Evolutionary conservation across 345 rosid genomes (phyloP).

Genomic region (Eucalyptus polyanthemos): DNA sequence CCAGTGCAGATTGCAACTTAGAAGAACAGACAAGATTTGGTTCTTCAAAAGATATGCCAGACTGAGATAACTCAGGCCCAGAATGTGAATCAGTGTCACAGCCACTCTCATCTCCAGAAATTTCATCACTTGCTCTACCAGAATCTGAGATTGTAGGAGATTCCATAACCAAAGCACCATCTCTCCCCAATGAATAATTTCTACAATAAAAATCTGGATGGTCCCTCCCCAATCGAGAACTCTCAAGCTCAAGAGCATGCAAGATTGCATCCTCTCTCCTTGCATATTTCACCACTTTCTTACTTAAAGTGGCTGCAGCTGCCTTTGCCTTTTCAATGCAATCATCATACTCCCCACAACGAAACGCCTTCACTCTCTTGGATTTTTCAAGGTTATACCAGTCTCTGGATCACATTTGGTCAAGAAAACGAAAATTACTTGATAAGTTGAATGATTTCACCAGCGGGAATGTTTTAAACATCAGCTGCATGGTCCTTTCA

Average conservation of each 20-base stretch:
- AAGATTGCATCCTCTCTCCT: conserved; percentile 92
- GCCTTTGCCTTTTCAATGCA: conserved; percentile 86
- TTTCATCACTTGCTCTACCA: conserved; percentile 34
- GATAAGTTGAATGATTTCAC: background rate
- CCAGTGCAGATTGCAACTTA: conserved; percentile 36
- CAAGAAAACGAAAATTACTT: background rate
- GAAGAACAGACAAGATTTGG: conserved; percentile 24
- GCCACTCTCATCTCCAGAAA: conserved; percentile 7
- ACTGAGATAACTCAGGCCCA: conserved; percentile 54
- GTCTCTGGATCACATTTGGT: conserved; percentile 37
- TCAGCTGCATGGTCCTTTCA: background rate
- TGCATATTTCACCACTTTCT: conserved; percentile 74
- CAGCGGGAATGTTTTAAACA: background rate
- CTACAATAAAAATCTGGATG: conserved; percentile 14
- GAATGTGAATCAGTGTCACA: conserved; percentile 29
- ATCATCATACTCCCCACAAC: conserved; percentile 87
- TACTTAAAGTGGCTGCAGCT: conserved; percentile 53
- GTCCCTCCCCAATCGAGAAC: conserved; percentile 50
- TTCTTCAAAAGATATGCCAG: conserved; percentile 63
- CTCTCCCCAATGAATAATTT: conserved; percentile 15
- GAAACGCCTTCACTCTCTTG: conserved; percentile 90
- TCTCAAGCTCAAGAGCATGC: conserved; percentile 89
- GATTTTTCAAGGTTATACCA: conserved; percentile 97
- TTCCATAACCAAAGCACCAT: conserved; percentile 28
- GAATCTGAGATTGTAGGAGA: conserved; percentile 36